A percentile compares a stretch with the other conserved stretches of the same genome.
Evolutionary conservation across 2,329 filamentous ascomycete genomes (phyloP).

Genomic region (Aspergillus unguis): DNA sequence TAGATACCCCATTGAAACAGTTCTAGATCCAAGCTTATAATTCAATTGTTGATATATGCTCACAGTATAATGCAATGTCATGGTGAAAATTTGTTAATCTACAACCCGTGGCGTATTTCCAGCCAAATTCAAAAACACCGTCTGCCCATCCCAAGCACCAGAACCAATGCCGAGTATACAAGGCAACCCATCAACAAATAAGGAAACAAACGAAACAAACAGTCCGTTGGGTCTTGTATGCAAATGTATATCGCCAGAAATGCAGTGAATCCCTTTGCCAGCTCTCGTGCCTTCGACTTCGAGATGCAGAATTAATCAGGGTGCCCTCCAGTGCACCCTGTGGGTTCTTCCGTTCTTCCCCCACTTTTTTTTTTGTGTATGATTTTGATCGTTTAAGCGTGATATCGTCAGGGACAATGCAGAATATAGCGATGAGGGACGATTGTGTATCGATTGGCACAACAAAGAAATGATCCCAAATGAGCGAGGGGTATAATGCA

Average conservation of each 20-base stretch:
- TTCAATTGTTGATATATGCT: neutral
- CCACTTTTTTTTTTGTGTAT: too few relatives aligned
- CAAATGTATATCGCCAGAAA: neutral
- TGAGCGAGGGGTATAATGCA: constrained; percentile 6
- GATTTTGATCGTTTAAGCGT: too few relatives aligned
- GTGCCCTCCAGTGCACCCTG: neutral
- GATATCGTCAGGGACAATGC: neutral
- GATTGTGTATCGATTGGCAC: neutral
- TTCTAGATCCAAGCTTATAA: too few relatives aligned
- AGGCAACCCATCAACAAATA: neutral
- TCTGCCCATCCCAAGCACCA: neutral
- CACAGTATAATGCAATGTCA: neutral
- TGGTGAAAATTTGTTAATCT: constrained; percentile 6
- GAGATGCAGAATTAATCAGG: neutral
- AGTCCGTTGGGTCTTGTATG: neutral
- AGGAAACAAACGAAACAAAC: neutral
- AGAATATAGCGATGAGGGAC: neutral
- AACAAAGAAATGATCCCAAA: neutral
- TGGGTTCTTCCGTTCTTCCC: too few relatives aligned
- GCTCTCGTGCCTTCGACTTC: neutral
- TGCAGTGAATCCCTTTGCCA: neutral
- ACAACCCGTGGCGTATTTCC: constrained; percentile 2
- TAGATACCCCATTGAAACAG: too few relatives aligned
- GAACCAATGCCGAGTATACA: neutral
- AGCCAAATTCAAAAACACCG: constrained; percentile 1